A percentile compares a stretch with the other conserved stretches of the same genome.
These are phyloP conservation scores for Lolium multiflorum DNA, from an alignment of 176 grass and related monocot species.

Conservation along the genomic window DNA sequence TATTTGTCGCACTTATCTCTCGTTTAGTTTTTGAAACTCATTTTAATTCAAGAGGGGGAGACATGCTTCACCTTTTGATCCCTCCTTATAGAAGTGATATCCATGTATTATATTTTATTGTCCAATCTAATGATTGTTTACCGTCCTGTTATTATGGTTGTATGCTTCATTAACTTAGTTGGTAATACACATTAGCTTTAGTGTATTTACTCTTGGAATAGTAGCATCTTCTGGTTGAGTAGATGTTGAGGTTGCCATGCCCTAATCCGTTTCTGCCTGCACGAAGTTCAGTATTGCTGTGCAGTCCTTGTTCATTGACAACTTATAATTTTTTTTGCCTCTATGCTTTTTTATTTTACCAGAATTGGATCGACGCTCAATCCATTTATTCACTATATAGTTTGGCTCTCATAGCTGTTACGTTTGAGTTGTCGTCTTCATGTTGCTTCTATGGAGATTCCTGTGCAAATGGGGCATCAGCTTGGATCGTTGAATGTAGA, in stretches of 20 bases:
- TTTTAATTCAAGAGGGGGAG: neutral
- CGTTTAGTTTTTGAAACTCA: slow-evolving; percentile 38
- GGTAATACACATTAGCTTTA: slow-evolving; percentile 22
- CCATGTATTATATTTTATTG: neutral
- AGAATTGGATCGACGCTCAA: no score
- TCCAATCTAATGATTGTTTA: slow-evolving; percentile 21
- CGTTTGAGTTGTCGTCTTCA: slow-evolving; percentile 29
- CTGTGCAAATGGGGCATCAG: slow-evolving; percentile 16
- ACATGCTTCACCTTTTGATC: slow-evolving; percentile 19
- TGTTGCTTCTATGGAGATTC: slow-evolving; percentile 1
- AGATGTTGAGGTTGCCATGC: slow-evolving; percentile 20
- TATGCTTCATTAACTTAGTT: slow-evolving; percentile 35
- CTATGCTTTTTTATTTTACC: neutral
- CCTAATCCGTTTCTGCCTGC: slow-evolving; percentile 9
- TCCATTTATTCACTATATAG: slow-evolving; percentile 1
- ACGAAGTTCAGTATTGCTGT: slow-evolving; percentile 8
- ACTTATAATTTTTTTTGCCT: slow-evolving; percentile 8
- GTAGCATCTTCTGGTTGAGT: slow-evolving; percentile 10
- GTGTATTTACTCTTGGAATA: slow-evolving; percentile 23
- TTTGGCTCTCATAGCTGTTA: neutral
- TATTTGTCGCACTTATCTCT: slow-evolving; percentile 45
- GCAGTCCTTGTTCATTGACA: slow-evolving; percentile 5
- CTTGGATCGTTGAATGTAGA: slow-evolving; percentile 9
- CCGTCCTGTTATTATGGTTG: neutral
- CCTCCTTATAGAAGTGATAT: slow-evolving; percentile 35